Conservation (phyloP, 495 filamentous ascomycete species). For the Mytilinidion resinicola region DNA sequence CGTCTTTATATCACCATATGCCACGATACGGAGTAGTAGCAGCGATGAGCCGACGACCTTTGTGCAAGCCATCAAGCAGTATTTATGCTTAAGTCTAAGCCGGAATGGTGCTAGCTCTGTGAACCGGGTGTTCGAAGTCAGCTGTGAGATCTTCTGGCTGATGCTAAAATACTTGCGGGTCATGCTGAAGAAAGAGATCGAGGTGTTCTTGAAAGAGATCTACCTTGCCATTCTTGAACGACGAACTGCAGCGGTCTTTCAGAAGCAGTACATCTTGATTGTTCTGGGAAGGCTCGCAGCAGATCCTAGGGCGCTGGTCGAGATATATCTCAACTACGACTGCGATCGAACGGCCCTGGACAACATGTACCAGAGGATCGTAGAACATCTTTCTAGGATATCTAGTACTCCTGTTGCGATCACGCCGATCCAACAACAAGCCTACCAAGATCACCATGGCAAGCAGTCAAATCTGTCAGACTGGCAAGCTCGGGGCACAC, state of each 20-base stretch:
- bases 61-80: constrained; percentile 92
- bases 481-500: constrained; percentile 75
- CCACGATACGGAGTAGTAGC: constrained; percentile 81
- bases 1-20: constrained; percentile 81
- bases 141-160: constrained; percentile 96
- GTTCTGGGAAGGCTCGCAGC: constrained; percentile 75
- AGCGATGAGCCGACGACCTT: constrained; percentile 81
- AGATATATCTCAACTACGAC: constrained; percentile 97
- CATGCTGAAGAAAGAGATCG: constrained; percentile 96
- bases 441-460: constrained; percentile 69
- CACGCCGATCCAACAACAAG: constrained; percentile 70
- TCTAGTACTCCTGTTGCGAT: constrained; percentile 67
- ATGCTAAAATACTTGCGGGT: constrained; percentile 91
- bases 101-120: constrained; percentile 93
- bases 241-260: constrained; percentile 74
- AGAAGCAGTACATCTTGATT: constrained; percentile 87
- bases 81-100: constrained; percentile 87
- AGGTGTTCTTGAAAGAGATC: constrained; percentile 96
- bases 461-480: constrained; percentile 52
- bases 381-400: constrained; percentile 85
- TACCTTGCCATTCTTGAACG: constrained; percentile 91
- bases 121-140: constrained; percentile 84
- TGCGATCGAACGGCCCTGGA: constrained; percentile 89
- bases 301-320: constrained; percentile 83
- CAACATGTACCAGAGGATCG: constrained; percentile 91